Conservation (phyloP, 2,329 filamentous ascomycete genomes). For the Arthrinium phaeospermum region DNA sequence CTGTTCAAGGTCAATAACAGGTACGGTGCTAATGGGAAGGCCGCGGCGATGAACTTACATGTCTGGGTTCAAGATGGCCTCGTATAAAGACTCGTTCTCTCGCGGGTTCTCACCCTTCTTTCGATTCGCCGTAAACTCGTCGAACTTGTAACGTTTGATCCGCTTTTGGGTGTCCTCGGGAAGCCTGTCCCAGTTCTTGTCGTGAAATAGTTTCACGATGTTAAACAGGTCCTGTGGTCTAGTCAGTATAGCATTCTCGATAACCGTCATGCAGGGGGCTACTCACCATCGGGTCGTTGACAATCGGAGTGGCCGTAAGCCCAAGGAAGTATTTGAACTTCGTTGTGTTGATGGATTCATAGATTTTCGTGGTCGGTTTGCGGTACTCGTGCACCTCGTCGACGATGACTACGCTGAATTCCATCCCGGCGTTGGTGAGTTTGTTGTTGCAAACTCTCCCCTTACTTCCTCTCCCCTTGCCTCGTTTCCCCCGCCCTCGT, state of each 20-base stretch:
- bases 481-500: too few relatives aligned
- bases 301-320: background rate
- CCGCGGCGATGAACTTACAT: too few relatives aligned
- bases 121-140: too few relatives aligned
- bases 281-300: background rate
- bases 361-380: background rate
- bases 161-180: background rate
- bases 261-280: accelerated
- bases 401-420: background rate
- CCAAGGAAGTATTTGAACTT: background rate
- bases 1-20: too few relatives aligned
- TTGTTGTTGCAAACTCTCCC: too few relatives aligned
- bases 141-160: too few relatives aligned
- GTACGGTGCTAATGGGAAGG: too few relatives aligned
- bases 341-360: background rate
- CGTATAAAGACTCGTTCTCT: too few relatives aligned
- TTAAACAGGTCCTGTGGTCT: background rate
- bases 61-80: too few relatives aligned
- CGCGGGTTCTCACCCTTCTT: too few relatives aligned
- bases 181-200: background rate
- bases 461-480: too few relatives aligned
- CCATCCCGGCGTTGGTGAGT: too few relatives aligned
- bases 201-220: background rate
- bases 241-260: background rate
- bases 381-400: background rate